Evolutionary conservation across 202 grass and related monocot species (phyloP), one percentile per base, ranked within the genome.

Genomic region (Dendrocalamus latiflorus): DNA sequence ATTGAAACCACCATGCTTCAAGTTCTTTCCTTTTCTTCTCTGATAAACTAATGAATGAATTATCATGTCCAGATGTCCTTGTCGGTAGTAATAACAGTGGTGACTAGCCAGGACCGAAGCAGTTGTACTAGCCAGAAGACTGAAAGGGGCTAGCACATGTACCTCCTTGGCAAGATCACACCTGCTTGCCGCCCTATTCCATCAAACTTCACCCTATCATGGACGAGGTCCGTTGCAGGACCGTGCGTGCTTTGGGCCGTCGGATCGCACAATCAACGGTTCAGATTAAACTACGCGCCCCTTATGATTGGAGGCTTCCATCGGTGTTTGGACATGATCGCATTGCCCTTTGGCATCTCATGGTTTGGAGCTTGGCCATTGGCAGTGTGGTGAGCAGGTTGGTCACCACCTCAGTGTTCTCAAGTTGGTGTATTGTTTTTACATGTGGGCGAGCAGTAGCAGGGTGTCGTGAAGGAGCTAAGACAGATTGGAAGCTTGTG

Each of bases 331-430:
- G 56, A n/a, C 72, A 76, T 71, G 70, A 56, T 87, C 43, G 50
- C 22, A 25, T 66, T 37, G 17, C n/a, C 50, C 70, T 61, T 21
- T 70, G 54, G 79, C 73, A 72, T 83, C 67, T 72, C 56, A 78
- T 65, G 63, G 56, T 39, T 71, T 89, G 82, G 79, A 57, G 70
- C 70, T 70, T 80, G 69, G 54, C 36, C 68, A 68, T 68, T 78
- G 60, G 81, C 60, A 39, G 70, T 78, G 44, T 68, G 39, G 63
- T 65, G 59, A 50, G 39, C 60, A 80, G 76, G 43, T 54, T 70
- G 81, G 44, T 54, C 82, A 77, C 63, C 45, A 65, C 77, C 77
- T 65, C 30, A 70, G 82, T 70, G 24, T 70, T 60, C 60, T 59
- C 68, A 72, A 28, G 77, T 75, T 84, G 70, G 45, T 60, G 20